Conservation (phyloP, 495 filamentous ascomycete species). For the Aspergillus incahuasiensis region DNA sequence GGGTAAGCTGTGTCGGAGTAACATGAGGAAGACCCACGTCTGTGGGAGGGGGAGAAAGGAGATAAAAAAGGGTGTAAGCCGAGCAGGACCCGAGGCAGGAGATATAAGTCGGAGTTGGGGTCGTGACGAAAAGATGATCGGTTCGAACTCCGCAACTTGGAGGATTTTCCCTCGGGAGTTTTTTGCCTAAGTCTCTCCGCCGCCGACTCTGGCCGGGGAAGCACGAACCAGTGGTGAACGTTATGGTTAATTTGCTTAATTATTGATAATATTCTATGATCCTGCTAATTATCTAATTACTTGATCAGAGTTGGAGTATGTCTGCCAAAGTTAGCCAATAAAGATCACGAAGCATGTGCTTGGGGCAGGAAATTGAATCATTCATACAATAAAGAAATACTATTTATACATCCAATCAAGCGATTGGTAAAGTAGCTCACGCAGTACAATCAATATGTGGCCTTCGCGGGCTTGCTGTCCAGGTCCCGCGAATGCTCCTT, state of each 20-base stretch:
- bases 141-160: constrained; percentile 18
- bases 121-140: constrained; percentile 16
- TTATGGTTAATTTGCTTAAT: no score
- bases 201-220: not conserved
- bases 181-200: constrained; percentile 5
- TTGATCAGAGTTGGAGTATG: not conserved
- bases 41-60: constrained; percentile 19
- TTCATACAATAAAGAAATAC: constrained; percentile 12
- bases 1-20: constrained; percentile 45
- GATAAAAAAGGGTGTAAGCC: constrained; percentile 15
- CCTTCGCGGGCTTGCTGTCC: constrained; percentile 27
- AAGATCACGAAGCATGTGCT: not conserved
- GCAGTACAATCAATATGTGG: constrained; percentile 27
- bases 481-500: constrained; percentile 73
- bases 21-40: constrained; percentile 40
- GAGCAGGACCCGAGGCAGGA: constrained; percentile 11
- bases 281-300: not conserved
- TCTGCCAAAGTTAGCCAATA: not conserved
- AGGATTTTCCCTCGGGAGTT: constrained; percentile 16
- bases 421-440: constrained; percentile 6
- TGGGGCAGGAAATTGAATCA: not conserved
- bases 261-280: no score
- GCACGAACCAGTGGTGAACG: no score
- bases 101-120: constrained; percentile 11
- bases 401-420: constrained; percentile 14